These are phyloP conservation scores for Beauveria brongniartii DNA, from an alignment of 2,329 filamentous ascomycete genomes.

Conservation along the genomic window DNA sequence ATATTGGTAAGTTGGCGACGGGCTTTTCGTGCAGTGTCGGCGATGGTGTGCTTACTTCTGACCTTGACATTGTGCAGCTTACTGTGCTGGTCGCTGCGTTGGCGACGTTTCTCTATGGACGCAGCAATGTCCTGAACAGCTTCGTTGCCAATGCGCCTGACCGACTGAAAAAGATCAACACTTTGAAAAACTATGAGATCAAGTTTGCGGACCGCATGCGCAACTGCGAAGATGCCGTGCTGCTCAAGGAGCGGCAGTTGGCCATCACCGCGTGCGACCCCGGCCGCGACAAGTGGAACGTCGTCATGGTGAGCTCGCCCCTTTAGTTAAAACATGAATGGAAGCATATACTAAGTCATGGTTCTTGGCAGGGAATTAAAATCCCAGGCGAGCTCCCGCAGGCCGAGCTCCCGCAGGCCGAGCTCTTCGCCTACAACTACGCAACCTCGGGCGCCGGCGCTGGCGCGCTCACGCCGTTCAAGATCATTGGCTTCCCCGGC, in stretches of 20 bases:
- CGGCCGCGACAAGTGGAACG: conserved; percentile 33
- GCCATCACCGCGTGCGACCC: conserved; percentile 31
- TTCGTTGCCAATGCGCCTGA: conserved; percentile 24
- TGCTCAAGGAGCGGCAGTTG: conserved; percentile 27
- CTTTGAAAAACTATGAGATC: conserved; percentile 21
- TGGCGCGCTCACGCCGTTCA: conserved; percentile 17
- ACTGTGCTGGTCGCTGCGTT: conserved; percentile 7
- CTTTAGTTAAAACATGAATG: too few species aligned
- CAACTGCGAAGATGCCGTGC: conserved; percentile 32
- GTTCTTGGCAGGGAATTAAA: conserved; percentile 19
- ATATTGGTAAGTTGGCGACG: background rate
- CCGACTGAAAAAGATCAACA: conserved; percentile 21
- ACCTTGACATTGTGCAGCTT: background rate
- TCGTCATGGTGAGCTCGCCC: conserved; percentile 28
- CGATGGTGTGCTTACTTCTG: background rate
- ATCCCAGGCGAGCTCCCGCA: conserved; percentile 13
- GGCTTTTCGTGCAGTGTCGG: background rate
- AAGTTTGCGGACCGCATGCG: conserved; percentile 30
- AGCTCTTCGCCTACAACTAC: conserved; percentile 32
- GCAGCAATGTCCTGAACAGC: conserved; percentile 13
- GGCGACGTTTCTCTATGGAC: conserved; percentile 14
- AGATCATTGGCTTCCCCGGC: conserved; percentile 18
- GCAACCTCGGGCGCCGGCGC: conserved; percentile 13
- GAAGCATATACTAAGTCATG: background rate
- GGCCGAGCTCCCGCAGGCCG: conserved; percentile 23